phyloP scores from a whole-genome alignment of 192 early-diverging fungal genomes.

The Dissophora ornata region DNA sequence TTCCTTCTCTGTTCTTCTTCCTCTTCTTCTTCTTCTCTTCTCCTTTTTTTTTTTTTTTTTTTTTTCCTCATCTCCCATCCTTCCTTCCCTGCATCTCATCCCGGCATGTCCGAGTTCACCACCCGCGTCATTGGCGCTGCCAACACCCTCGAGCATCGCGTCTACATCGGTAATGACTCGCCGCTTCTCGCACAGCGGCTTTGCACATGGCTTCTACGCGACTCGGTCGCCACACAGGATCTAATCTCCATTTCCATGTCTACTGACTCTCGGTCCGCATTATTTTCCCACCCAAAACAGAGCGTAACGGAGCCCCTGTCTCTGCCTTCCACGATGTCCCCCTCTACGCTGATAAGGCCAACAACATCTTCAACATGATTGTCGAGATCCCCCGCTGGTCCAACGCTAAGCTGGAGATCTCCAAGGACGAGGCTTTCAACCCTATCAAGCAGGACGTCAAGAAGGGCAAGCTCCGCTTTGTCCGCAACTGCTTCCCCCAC shows the following conservation, averaged over 20 bases:
- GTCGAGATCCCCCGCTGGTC: conserved; percentile 99
- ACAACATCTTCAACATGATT: conserved; percentile 97
- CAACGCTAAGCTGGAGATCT: conserved; percentile 99
- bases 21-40: not conserved
- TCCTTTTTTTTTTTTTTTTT: conserved; percentile 16
- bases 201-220: no score
- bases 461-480: conserved; percentile 99
- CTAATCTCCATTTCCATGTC: no score
- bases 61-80: conserved; percentile 1
- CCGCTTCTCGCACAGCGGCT: not conserved
- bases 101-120: conserved; percentile 73
- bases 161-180: conserved; percentile 77
- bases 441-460: conserved; percentile 99
- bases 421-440: conserved; percentile 96
- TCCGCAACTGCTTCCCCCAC: conserved; percentile 99
- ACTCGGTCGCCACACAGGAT: no score
- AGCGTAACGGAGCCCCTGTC: conserved; percentile 85
- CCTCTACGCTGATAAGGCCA: conserved; percentile 89
- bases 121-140: conserved; percentile 87
- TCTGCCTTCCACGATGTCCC: conserved; percentile 99
- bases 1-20: not conserved
- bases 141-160: conserved; percentile 90
- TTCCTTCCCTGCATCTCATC: conserved; percentile 4
- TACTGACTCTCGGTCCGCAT: no score
- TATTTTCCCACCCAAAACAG: conserved; percentile 49